Conservation (phyloP, 768 basidiomycete species). For the Trichaptum fuscoviolaceum region DNA sequence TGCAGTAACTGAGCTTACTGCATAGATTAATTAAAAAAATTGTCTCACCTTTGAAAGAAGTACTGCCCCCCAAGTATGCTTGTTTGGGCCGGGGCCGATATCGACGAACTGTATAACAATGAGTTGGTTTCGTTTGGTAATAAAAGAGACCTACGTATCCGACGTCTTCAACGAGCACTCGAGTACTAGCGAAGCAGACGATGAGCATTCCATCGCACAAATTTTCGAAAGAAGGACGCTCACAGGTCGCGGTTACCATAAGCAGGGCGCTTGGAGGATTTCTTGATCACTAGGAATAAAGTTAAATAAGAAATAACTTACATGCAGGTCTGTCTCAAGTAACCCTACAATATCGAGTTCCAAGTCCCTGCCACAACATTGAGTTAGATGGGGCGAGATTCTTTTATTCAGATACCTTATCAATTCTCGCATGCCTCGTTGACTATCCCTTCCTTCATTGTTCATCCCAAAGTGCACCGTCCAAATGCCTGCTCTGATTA, state of each 20-base stretch:
- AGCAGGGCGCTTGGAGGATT: constrained; percentile 46
- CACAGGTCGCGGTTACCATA: constrained; percentile 86
- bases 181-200: constrained; percentile 47
- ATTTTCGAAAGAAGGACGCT: constrained; percentile 5
- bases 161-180: constrained; percentile 68
- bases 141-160: constrained; percentile 57
- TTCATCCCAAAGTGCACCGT: constrained; percentile 87
- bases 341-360: constrained; percentile 81
- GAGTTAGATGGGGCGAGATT: not conserved
- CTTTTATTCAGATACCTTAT: constrained; percentile 24
- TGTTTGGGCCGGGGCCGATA: constrained; percentile 81
- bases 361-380: constrained; percentile 53
- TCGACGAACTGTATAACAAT: constrained; percentile 62
- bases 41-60: constrained; percentile 66
- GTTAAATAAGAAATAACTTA: constrained; percentile 30
- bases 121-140: constrained; percentile 1
- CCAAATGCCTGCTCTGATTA: constrained; percentile 86
- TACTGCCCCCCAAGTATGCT: constrained; percentile 86
- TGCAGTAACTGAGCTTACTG: constrained; percentile 6
- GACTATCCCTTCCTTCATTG: constrained; percentile 70
- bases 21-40: not conserved
- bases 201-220: constrained; percentile 6
- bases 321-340: constrained; percentile 82
- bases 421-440: constrained; percentile 55
- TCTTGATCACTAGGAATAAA: not conserved